phyloP scores from a whole-genome alignment of 2,329 filamentous ascomycete genomes.

The Acrocalymma vagum region DNA sequence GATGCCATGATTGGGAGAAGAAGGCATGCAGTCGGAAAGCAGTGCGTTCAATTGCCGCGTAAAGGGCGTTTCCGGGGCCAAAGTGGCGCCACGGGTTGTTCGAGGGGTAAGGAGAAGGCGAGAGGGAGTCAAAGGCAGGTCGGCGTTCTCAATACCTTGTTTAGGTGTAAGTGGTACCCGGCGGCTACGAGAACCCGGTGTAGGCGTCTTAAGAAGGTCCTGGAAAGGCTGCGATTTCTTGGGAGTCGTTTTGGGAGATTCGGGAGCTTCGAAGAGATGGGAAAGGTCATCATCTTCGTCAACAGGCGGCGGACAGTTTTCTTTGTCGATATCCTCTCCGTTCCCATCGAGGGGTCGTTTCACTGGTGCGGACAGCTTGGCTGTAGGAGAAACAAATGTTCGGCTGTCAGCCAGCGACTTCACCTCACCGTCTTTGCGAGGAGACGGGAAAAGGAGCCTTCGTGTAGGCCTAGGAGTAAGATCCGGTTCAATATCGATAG shows the following conservation, averaged over 20 bases:
- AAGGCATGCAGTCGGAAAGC: slow-evolving; percentile 52
- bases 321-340: slow-evolving; percentile 59
- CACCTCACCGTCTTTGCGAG: slow-evolving; percentile 69
- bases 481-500: slow-evolving; percentile 59
- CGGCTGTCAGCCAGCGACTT: slow-evolving; percentile 67
- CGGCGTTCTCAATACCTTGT: slow-evolving; percentile 24
- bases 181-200: slow-evolving; percentile 46
- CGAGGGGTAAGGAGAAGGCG: slow-evolving; percentile 47
- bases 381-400: slow-evolving; percentile 9
- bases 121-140: slow-evolving; percentile 46
- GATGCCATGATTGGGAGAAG: slow-evolving; percentile 38
- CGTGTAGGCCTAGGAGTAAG: slow-evolving; percentile 70
- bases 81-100: slow-evolving; percentile 38
- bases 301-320: slow-evolving; percentile 58
- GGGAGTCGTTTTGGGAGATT: slow-evolving; percentile 63
- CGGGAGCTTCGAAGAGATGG: slow-evolving; percentile 72
- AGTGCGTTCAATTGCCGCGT: slow-evolving; percentile 71
- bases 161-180: slow-evolving; percentile 46
- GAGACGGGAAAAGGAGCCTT: slow-evolving; percentile 79
- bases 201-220: slow-evolving; percentile 57
- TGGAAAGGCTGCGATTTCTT: slow-evolving; percentile 66
- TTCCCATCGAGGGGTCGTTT: slow-evolving; percentile 30
- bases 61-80: slow-evolving; percentile 62
- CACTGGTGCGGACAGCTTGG: slow-evolving; percentile 20
- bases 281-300: slow-evolving; percentile 63